phyloP scores from a whole-genome alignment of 2,329 filamentous ascomycete genomes.

The Atkinsonella hypoxylon region DNA sequence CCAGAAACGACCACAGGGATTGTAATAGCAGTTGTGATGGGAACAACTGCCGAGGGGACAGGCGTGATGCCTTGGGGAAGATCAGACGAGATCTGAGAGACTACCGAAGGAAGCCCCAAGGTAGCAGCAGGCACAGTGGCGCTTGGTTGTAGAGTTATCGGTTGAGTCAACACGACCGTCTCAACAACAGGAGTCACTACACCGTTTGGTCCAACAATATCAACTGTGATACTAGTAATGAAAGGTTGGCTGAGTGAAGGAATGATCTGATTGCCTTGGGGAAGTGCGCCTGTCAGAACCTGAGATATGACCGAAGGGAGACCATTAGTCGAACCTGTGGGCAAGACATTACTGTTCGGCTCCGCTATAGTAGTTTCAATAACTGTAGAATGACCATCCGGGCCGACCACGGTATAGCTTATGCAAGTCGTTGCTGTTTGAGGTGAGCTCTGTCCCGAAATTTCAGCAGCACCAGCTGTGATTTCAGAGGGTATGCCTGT shows the following conservation, averaged over 20 bases:
- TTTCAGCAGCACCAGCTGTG: conserved; percentile 7
- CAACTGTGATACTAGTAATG: conserved; percentile 20
- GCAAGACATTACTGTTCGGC: conserved; percentile 11
- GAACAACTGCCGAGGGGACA: conserved; percentile 6
- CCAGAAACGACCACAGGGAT: conserved; percentile 19
- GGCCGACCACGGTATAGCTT: conserved; percentile 17
- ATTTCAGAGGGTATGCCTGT: conserved; percentile 13
- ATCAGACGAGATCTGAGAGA: conserved; percentile 9
- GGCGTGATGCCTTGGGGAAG: conserved; percentile 12
- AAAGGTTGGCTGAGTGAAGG: conserved; percentile 10
- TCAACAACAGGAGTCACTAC: conserved; percentile 17
- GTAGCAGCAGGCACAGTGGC: conserved; percentile 9
- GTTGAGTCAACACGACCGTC: conserved; percentile 14
- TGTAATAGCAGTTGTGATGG: conserved; percentile 18
- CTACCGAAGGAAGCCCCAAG: conserved; percentile 10
- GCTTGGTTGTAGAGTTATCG: not conserved
- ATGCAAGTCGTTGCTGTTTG: conserved; percentile 18
- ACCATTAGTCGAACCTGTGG: conserved; percentile 9
- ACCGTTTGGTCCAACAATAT: conserved; percentile 21
- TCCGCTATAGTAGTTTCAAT: conserved; percentile 20
- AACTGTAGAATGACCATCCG: conserved; percentile 17
- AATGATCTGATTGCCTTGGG: conserved; percentile 9
- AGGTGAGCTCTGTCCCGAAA: not conserved
- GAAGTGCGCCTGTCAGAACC: conserved; percentile 7
- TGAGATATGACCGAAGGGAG: conserved; percentile 10